phyloP scores from a whole-genome alignment of 768 basidiomycete species.

The Piloderma croceum region DNA sequence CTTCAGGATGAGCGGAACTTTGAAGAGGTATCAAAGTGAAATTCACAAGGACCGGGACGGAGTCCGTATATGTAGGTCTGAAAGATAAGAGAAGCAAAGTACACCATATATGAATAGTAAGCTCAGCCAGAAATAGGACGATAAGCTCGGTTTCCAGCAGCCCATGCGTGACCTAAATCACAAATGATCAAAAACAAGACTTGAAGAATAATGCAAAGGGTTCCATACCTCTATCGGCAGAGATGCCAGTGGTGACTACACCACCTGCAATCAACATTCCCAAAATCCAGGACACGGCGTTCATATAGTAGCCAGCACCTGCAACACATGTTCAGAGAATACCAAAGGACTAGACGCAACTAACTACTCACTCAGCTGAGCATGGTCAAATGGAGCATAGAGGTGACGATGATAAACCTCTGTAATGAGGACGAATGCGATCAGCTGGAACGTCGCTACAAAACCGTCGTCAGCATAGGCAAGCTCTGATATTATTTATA shows the following conservation, averaged over 20 bases:
- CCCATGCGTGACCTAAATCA: constrained; percentile 62
- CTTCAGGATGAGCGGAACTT: too few relatives aligned
- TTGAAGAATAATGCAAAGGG: neutral
- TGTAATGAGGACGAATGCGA: constrained; percentile 59
- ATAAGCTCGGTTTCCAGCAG: constrained; percentile 71
- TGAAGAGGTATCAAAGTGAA: too few relatives aligned
- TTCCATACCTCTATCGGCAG: constrained; percentile 32
- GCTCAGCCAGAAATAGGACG: constrained; percentile 25
- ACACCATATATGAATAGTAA: too few relatives aligned
- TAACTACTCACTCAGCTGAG: constrained; percentile 48
- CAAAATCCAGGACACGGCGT: constrained; percentile 55
- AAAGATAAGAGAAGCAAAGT: too few relatives aligned
- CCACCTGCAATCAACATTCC: constrained; percentile 47
- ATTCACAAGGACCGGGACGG: too few relatives aligned
- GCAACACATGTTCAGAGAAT: constrained; percentile 3
- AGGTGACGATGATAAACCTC: constrained; percentile 45
- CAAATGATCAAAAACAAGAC: constrained; percentile 31
- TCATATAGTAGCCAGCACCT: constrained; percentile 61
- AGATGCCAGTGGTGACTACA: constrained; percentile 57
- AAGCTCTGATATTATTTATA: constrained; percentile 1
- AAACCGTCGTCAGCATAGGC: neutral
- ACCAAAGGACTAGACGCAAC: neutral
- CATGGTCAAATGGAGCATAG: constrained; percentile 49
- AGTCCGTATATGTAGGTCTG: too few relatives aligned
- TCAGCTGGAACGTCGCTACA: constrained; percentile 53